Evolutionary conservation across 306 rosid genomes (phyloP).

Genomic region (Trifolium subterraneum): DNA sequence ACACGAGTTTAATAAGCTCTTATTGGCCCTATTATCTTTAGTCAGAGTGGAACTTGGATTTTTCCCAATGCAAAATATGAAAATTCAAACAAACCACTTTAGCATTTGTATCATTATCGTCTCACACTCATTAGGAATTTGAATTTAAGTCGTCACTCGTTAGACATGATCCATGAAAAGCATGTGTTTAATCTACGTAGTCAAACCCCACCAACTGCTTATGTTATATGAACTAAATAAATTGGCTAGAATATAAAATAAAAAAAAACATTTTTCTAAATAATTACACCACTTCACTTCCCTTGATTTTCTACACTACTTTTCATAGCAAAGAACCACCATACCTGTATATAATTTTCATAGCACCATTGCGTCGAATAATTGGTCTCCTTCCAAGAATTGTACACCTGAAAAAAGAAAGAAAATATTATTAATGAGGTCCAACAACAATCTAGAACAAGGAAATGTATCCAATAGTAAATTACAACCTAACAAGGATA

Average conservation of each 20-base stretch:
- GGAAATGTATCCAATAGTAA: constrained; percentile 8
- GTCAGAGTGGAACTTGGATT: background rate
- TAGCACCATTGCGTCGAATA: constrained; percentile 97
- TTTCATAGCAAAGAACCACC: constrained; percentile 13
- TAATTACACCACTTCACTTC: constrained; percentile 16
- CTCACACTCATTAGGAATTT: constrained; percentile 16
- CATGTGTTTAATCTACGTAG: background rate
- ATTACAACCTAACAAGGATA: background rate
- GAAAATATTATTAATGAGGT: background rate
- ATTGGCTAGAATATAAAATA: background rate
- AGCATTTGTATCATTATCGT: constrained; percentile 9
- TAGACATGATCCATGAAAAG: background rate
- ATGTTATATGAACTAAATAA: constrained; percentile 24
- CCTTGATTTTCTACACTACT: background rate
- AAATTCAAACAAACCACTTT: background rate
- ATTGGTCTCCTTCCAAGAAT: constrained; percentile 97
- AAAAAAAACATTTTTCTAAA: constrained; percentile 32
- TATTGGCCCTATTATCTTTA: background rate
- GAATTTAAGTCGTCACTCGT: background rate
- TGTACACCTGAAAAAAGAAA: constrained; percentile 65
- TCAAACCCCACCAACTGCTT: background rate
- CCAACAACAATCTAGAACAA: constrained; percentile 24
- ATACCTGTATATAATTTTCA: constrained; percentile 91
- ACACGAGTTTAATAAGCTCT: background rate
- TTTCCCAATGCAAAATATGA: constrained; percentile 4